Evolutionary conservation across 1,284 basidiomycete genomes (phyloP).

Genomic region (Pseudozyma flocculosa): DNA sequence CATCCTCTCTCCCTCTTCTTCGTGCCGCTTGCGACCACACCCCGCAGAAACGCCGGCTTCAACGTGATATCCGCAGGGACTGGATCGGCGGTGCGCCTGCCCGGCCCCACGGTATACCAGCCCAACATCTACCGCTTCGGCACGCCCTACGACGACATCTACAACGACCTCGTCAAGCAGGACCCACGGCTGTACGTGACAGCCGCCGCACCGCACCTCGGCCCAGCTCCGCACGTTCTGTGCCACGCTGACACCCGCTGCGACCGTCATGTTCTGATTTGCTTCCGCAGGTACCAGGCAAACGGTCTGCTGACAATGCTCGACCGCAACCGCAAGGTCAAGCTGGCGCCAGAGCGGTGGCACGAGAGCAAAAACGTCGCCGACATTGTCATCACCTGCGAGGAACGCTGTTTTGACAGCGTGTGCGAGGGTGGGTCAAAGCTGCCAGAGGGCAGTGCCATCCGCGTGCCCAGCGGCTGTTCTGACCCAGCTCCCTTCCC

Average conservation of each 20-base stretch:
- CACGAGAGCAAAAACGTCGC: conserved; percentile 83
- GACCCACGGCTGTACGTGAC: conserved; percentile 72
- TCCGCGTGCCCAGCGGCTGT: too few relatives aligned
- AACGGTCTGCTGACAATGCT: conserved; percentile 98
- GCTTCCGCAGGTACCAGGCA: conserved; percentile 65
- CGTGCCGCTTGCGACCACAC: neutral
- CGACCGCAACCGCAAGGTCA: conserved; percentile 89
- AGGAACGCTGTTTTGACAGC: conserved; percentile 96
- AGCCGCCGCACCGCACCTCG: neutral
- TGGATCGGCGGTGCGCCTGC: conserved; percentile 92
- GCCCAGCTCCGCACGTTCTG: too few relatives aligned
- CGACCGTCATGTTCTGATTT: neutral
- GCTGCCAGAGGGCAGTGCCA: too few relatives aligned
- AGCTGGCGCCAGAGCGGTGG: conserved; percentile 92
- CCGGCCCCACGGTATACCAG: conserved; percentile 93
- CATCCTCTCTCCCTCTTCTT: neutral
- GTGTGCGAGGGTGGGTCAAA: conserved; percentile 89
- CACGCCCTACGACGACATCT: conserved; percentile 96
- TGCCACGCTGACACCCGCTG: too few relatives aligned
- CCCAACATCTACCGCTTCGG: conserved; percentile 97
- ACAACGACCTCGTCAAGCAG: conserved; percentile 83
- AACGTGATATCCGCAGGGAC: conserved; percentile 92
- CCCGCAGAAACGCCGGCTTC: conserved; percentile 71
- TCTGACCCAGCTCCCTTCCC: too few relatives aligned
- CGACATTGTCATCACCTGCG: conserved; percentile 97